A percentile compares a stretch with the other conserved stretches of the same genome.
phyloP scores from a whole-genome alignment of 129 eudicot species.

The Lactuca sativa region DNA sequence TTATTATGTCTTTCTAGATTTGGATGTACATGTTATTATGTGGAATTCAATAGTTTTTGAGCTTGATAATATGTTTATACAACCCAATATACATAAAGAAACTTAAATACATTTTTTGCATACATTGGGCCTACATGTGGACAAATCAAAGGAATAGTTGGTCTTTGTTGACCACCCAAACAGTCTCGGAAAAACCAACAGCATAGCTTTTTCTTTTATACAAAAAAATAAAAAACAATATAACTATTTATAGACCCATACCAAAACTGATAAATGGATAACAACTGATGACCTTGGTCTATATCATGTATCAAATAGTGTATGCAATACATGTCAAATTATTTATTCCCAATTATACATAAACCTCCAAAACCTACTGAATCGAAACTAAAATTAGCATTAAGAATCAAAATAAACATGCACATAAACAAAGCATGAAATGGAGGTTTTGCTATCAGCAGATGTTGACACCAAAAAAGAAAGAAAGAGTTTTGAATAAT shows the following conservation, averaged over 20 bases:
- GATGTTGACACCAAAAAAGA: background rate
- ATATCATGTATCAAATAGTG: too few species aligned
- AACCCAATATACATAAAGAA: too few species aligned
- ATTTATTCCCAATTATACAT: background rate
- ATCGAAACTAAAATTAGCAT: background rate
- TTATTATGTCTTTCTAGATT: too few species aligned
- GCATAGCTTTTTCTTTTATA: background rate
- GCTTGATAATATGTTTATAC: too few species aligned
- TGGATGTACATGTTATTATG: too few species aligned
- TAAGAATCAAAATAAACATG: too few species aligned
- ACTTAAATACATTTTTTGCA: too few species aligned
- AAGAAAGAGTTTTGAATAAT: slow-evolving; percentile 1
- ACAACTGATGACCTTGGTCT: too few species aligned
- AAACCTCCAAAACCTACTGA: background rate
- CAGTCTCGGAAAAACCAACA: slow-evolving; percentile 25
- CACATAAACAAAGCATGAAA: too few species aligned
- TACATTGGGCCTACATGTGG: slow-evolving; percentile 12
- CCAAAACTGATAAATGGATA: background rate
- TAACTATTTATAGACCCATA: background rate
- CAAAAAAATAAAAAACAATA: background rate
- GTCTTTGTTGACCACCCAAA: slow-evolving; percentile 21
- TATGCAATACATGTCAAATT: background rate
- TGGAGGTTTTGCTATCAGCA: background rate
- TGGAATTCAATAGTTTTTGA: too few species aligned
- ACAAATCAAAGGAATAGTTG: slow-evolving; percentile 21